Evolutionary conservation across 371 early-diverging fungal species (phyloP).

Genomic region (Blakeslea trispora): DNA sequence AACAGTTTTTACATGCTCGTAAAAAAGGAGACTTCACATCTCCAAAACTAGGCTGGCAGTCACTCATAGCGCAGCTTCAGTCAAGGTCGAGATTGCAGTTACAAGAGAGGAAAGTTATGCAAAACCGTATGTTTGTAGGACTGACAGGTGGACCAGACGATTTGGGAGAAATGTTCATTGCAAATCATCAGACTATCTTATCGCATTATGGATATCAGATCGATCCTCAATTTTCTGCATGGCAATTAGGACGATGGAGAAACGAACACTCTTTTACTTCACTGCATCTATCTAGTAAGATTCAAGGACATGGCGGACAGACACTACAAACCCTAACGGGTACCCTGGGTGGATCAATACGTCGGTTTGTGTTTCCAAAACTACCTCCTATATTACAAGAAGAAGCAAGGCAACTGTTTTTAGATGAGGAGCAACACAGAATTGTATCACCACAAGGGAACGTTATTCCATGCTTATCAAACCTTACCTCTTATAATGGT

Average conservation of each 20-base stretch:
- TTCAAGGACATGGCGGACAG: not conserved
- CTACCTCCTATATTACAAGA: constrained; percentile 5
- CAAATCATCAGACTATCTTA: not conserved
- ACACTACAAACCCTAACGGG: constrained; percentile 1
- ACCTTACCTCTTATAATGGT: not conserved
- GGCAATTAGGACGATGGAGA: constrained; percentile 12
- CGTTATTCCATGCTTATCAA: not conserved
- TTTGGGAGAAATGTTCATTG: constrained; percentile 15
- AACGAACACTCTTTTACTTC: not conserved
- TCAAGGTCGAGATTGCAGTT: constrained; percentile 3
- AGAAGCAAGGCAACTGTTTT: constrained; percentile 1
- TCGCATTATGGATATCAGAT: constrained; percentile 35
- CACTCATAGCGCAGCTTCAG: not conserved
- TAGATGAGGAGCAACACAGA: not conserved
- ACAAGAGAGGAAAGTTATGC: constrained; percentile 6
- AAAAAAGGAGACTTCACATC: not conserved
- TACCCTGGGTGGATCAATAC: constrained; percentile 3
- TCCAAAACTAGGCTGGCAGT: not conserved
- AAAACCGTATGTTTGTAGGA: constrained; percentile 8
- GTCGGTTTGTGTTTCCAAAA: constrained; percentile 7
- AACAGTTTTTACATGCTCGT: constrained; percentile 14
- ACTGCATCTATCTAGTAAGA: not conserved
- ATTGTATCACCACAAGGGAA: not conserved
- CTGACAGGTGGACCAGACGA: not conserved
- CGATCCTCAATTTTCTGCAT: constrained; percentile 30